Percentiles rank a stretch among this genome's conserved stretches.
These are phyloP conservation scores for Tetrapisispora nanseiensis DNA, from an alignment of 805 yeast genomes.

Conservation along the genomic window DNA sequence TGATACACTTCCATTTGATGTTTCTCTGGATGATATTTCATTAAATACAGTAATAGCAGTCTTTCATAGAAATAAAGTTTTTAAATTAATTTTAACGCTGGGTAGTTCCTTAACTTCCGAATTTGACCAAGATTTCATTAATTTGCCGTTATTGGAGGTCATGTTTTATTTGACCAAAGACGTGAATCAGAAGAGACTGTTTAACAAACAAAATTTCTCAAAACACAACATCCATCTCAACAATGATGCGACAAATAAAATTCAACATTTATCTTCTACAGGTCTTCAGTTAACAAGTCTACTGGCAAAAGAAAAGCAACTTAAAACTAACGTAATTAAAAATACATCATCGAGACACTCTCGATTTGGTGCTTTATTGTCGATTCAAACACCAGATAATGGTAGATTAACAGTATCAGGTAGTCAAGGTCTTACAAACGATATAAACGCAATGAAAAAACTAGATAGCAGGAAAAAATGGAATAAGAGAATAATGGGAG, in stretches of 20 bases:
- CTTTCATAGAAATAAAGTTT: slow-evolving; percentile 61
- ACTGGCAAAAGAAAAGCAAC: slow-evolving; percentile 49
- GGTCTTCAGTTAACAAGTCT: slow-evolving; percentile 40
- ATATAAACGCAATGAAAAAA: slow-evolving; percentile 45
- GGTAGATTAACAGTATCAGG: slow-evolving; percentile 51
- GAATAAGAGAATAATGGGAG: slow-evolving; percentile 34
- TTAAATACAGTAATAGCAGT: slow-evolving; percentile 45
- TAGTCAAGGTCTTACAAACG: slow-evolving; percentile 57
- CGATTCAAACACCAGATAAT: slow-evolving; percentile 55
- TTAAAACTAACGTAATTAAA: slow-evolving; percentile 40
- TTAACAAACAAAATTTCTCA: too few relatives aligned
- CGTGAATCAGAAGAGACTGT: slow-evolving; percentile 31
- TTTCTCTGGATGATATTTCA: slow-evolving; percentile 58
- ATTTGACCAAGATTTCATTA: slow-evolving; percentile 52
- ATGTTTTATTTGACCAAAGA: slow-evolving; percentile 55
- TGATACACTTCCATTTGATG: slow-evolving; percentile 43
- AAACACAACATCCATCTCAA: too few relatives aligned
- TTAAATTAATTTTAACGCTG: slow-evolving; percentile 62
- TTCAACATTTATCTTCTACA: slow-evolving; percentile 20
- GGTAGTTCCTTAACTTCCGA: slow-evolving; percentile 55
- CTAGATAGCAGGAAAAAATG: slow-evolving; percentile 64
- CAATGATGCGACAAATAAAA: too few relatives aligned
- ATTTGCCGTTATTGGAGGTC: slow-evolving; percentile 57
- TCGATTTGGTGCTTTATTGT: slow-evolving; percentile 77
- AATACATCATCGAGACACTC: slow-evolving; percentile 69